A percentile compares a stretch with the other conserved stretches of the same genome.
Conservation (phyloP, 768 basidiomycete genomes). For the Serendipita sp. region DNA sequence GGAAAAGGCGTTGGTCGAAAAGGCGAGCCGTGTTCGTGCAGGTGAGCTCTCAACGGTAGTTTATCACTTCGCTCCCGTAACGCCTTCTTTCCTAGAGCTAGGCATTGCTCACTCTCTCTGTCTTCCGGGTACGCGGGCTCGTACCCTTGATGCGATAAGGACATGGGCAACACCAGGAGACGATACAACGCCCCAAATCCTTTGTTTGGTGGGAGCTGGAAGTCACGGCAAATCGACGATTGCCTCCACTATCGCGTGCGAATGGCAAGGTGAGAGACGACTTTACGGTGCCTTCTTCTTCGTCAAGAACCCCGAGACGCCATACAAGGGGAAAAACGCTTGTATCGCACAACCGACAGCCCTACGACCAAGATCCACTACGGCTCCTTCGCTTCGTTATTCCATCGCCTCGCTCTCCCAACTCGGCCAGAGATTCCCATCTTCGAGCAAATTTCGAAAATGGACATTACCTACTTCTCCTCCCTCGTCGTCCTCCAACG, state of each 20-base stretch:
- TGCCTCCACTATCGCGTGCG: background rate
- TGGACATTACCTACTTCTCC: too few relatives aligned
- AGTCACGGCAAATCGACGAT: background rate
- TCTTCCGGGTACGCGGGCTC: background rate
- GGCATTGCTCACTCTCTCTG: background rate
- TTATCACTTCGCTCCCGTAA: background rate
- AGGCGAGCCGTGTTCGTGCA: background rate
- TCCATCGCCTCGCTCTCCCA: too few relatives aligned
- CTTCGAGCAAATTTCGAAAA: too few relatives aligned
- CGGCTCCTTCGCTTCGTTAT: too few relatives aligned
- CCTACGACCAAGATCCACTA: background rate
- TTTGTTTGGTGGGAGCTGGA: background rate
- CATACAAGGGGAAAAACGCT: too few relatives aligned
- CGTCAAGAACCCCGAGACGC: too few relatives aligned
- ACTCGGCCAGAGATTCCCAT: too few relatives aligned
- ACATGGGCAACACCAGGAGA: background rate
- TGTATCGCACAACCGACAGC: background rate
- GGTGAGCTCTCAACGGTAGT: background rate
- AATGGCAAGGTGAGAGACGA: background rate
- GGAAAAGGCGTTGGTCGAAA: background rate
- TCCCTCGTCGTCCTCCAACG: too few relatives aligned
- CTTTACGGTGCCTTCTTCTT: too few relatives aligned
- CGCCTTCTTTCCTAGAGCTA: background rate
- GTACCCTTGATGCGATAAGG: background rate
- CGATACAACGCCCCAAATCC: background rate